Evolutionary conservation across 2,329 filamentous ascomycete genomes (phyloP), one percentile per base, ranked within the genome.

Genomic region (Fusarium goolgardi): DNA sequence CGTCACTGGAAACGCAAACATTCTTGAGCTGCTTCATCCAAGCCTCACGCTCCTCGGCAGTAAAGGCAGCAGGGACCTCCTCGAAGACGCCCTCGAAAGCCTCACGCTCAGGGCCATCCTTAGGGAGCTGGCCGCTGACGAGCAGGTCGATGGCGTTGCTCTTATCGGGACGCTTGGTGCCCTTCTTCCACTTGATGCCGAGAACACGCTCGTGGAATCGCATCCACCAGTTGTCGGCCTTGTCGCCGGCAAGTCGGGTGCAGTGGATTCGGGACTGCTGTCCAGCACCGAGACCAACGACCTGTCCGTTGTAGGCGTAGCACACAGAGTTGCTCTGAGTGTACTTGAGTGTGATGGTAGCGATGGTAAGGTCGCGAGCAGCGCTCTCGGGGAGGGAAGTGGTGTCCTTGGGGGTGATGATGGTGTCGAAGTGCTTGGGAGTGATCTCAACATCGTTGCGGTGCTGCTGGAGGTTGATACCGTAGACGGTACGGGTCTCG

Each of bases 201-300:
- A 98, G 86, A 15, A 96, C 92, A 54, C 93, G 91, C 73, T 93
- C 90, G 84, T 97, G 92, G 89, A 98, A 98, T 75, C 96, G 92
- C 86, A 99, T 91, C 96, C 95, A 99, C 95, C 95, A 98, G 86
- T 97, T 97, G 81, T 99, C 96, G 49, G 94, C 93, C 86, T 99
- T 99, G 85, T 98, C 95, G 63, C 96, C 96, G 13, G 96, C 96
- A 52, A 99, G 88, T 71, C 96, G 91, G 41, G 96, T 99, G 88
- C 96, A 99, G 86, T 99, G 96, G 74, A 99, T 99, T 73, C 96
- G 91, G 65, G 93, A 97, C 83, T 99, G 96, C 81, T 99, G 96
- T 63, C 96, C 96, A 56, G 96, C 96, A 70, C 96, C 96, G 57
- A 99, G 89, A 70, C 96, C 96, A 73, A 99, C 87, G 74, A 98